Evolutionary conservation across 2,329 filamentous ascomycete species (phyloP), one percentile per base, ranked within the genome.

Genomic region (Xylariales sp.): DNA sequence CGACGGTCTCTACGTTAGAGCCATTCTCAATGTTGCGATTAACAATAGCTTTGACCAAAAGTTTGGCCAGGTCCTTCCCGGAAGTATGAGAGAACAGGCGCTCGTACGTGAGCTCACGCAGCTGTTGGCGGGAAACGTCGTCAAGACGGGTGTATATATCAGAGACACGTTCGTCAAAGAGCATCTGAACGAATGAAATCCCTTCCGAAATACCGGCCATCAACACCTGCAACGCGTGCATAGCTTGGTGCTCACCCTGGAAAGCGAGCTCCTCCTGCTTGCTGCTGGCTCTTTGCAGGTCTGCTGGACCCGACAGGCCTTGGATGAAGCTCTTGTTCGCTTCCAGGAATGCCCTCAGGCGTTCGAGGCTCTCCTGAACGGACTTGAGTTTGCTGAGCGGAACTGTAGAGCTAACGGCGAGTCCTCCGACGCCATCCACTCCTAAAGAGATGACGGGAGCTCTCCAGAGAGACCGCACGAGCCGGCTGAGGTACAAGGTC

Each of bases 21-120:
- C 94, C 93, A 54, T 88, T 95, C 41, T 91, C 86, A 51, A 98
- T 98, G 60, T 95, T 98, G 53, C 90, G 83, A 60, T 97, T 97
- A 38, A 98, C 93, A 54, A 98, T 97, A 1, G 91, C 89, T 61
- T 97, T 98, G 40, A 98, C 93, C 2, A 98, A 72, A 39, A 95
- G 78, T 61, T 95, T 96, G 3, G 91, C 94, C 17, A 97, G 76
- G 10, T 95, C 88, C 51, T 88, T 88, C 21, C 93, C 93, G 14
- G 81, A 74, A 5, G 74, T 64, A 29, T 84, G 81, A 4, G 88
- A 86, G 60, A 98, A 97, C 0, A 98, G 77, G 31, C 79, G 77
- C 59, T 97, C 88, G 54, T 88, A 98, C 0, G 88, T 96, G 37
- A 98, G 73, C 24, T 83, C 76, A 41, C 78, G 75, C 37, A 95